Evolutionary conservation across 2,329 filamentous ascomycete species (phyloP), one percentile per base, ranked within the genome.

Genomic region (Fusarium concolor): DNA sequence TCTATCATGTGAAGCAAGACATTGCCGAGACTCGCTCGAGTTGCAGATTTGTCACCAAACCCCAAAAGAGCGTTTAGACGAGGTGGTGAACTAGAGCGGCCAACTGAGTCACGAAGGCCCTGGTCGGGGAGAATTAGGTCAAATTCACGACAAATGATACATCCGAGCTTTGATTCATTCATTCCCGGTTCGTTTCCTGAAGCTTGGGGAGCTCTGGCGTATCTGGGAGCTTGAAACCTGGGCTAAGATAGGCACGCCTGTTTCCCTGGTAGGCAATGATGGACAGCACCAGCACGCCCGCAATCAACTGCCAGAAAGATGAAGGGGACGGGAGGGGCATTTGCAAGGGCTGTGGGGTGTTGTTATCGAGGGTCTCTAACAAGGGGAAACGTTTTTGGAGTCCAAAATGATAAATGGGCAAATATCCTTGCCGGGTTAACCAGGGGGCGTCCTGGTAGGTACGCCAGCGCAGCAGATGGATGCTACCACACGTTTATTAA

Each of bases 301-400:
- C 54, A 54, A 44, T 53, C 44, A 45, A 52, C 63, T 68, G 58
- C 64, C 58, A 67, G 58, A 65, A 54, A 43, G 35, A 49, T 60
- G 52, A 68, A 65, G 64, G 59, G 65, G 65, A 60, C 64, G 58
- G 62, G 61, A 65, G 61, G 65, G 65, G 58, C 47, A 60, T 44
- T 37, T 5, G 15, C 44, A n/a, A 47, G 35, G 63, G 57, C 28
- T 52, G 64, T 50, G 65, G 64, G 52, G 50, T 67, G 64, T n/a
- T 33, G 14, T 33, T 31, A 31, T 8, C 11, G 10, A 31, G 12
- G 31, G 31, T 6, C 14, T 5, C 15, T 38, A 22, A 35, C 26
- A 56, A 64, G 59, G 59, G 60, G 44, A 33, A 45, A 24, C 35
- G 14, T 26, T 60, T 65, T 61, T 61, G 59, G 65, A 50, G 53